Conservation (phyloP, 768 basidiomycete genomes). For the Hericium coralloides region DNA sequence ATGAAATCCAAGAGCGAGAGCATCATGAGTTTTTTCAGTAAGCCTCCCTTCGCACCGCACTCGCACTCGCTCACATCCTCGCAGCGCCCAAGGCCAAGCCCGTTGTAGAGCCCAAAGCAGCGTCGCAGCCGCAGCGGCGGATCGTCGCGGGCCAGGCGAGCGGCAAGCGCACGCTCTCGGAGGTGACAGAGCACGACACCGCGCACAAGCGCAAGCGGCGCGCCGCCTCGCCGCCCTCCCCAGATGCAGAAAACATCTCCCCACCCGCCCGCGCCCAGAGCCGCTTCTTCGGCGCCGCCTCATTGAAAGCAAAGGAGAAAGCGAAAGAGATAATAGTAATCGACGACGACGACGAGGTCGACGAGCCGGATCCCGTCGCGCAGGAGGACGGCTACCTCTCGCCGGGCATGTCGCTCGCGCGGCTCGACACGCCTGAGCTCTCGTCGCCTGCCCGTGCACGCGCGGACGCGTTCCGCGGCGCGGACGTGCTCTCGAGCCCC, state of each 20-base stretch:
- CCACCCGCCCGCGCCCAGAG: slow-evolving; percentile 2
- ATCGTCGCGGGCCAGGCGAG: slow-evolving; percentile 45
- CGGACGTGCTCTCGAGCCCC: slow-evolving; percentile 47
- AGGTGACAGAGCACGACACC: slow-evolving; percentile 61
- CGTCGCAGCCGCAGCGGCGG: slow-evolving; percentile 6
- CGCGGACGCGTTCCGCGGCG: slow-evolving; percentile 33
- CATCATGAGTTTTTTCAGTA: slow-evolving; percentile 55
- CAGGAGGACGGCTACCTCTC: slow-evolving; percentile 83
- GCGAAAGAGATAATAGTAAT: slow-evolving; percentile 23
- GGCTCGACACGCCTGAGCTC: slow-evolving; percentile 45
- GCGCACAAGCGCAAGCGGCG: slow-evolving; percentile 39
- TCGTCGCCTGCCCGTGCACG: slow-evolving; percentile 44
- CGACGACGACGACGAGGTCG: slow-evolving; percentile 28
- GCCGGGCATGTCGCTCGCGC: slow-evolving; percentile 45
- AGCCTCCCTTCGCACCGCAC: slow-evolving; percentile 15
- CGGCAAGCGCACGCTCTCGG: slow-evolving; percentile 67
- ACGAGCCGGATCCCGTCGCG: slow-evolving; percentile 35
- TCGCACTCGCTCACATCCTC: not conserved
- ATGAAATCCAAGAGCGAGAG: slow-evolving; percentile 23
- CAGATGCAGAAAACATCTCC: slow-evolving; percentile 29
- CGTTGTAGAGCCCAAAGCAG: slow-evolving; percentile 2
- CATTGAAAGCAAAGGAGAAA: slow-evolving; percentile 19
- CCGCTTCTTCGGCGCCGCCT: slow-evolving; percentile 12
- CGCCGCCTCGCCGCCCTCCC: slow-evolving; percentile 13
- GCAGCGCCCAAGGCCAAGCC: slow-evolving; percentile 6